Evolutionary conservation across 768 basidiomycete species (phyloP).

Genomic region (Phallus indusiatus): DNA sequence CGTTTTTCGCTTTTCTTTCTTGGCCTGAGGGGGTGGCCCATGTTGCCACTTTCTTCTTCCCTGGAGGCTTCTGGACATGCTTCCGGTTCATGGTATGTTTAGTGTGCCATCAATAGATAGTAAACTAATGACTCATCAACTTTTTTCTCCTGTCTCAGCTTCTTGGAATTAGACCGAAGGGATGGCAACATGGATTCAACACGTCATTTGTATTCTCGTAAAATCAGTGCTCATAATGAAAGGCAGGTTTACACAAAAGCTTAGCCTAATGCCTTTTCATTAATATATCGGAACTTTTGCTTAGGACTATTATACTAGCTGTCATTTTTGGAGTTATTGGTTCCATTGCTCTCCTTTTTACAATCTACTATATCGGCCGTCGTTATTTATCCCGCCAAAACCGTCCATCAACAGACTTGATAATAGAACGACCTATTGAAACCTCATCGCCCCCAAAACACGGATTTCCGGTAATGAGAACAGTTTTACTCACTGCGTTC

Average conservation of each 20-base stretch:
- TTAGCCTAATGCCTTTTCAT: not conserved
- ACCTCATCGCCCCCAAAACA: not conserved
- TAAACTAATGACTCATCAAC: not conserved
- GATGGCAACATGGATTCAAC: not conserved
- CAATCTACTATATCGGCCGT: not conserved
- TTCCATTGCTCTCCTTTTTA: not conserved
- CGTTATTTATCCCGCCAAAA: slow-evolving; percentile 1
- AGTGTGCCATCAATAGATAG: not conserved
- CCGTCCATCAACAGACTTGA: not conserved
- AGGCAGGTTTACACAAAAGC: not conserved
- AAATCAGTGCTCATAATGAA: not conserved
- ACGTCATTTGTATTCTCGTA: not conserved
- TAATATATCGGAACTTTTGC: not conserved
- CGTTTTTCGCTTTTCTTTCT: not conserved
- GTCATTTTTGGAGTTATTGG: slow-evolving; percentile 3
- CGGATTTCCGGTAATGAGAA: not conserved
- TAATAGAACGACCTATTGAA: not conserved
- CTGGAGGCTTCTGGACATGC: not conserved
- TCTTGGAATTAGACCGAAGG: not conserved
- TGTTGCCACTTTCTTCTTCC: not conserved
- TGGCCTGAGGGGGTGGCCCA: not conserved
- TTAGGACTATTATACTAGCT: slow-evolving; percentile 1
- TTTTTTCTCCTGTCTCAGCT: not conserved
- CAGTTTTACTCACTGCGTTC: too few relatives aligned
- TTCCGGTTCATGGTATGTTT: not conserved